Conservation (phyloP, 768 basidiomycete species). For the Glaciozyma martinii region DNA sequence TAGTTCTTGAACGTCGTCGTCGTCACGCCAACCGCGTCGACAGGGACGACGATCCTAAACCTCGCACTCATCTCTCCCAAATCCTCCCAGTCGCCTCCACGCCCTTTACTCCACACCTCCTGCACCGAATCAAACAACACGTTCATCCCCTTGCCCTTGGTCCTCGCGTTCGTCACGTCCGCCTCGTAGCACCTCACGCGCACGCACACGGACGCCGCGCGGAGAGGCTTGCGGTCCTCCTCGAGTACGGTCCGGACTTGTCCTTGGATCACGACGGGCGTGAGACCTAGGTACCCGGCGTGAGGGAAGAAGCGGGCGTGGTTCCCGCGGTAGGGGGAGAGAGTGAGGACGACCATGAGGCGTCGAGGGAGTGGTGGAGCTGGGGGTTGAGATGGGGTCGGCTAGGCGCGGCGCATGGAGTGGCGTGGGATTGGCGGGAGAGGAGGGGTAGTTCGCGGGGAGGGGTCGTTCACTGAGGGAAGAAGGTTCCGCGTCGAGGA, state of each 20-base stretch:
- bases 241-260: slow-evolving; percentile 65
- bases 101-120: not conserved
- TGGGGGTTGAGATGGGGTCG: too few species aligned
- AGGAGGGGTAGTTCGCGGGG: too few species aligned
- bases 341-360: slow-evolving; percentile 36
- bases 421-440: too few species aligned
- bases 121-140: slow-evolving; percentile 1
- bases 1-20: slow-evolving; percentile 68
- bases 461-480: too few species aligned
- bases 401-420: too few species aligned
- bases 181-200: slow-evolving; percentile 78
- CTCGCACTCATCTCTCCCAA: slow-evolving; percentile 60
- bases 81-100: slow-evolving; percentile 51
- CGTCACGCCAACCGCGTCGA: slow-evolving; percentile 48
- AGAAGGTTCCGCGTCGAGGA: too few species aligned
- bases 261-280: slow-evolving; percentile 68
- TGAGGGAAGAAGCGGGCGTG: slow-evolving; percentile 63
- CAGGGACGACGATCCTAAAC: slow-evolving; percentile 62
- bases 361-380: not conserved
- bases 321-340: slow-evolving; percentile 63
- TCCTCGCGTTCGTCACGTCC: slow-evolving; percentile 47
- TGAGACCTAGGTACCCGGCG: slow-evolving; percentile 70
- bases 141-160: slow-evolving; percentile 34
- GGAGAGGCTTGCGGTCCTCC: slow-evolving; percentile 59
- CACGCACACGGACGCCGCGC: slow-evolving; percentile 58